These are phyloP conservation scores for Mortierella sp. DNA, from an alignment of 371 early-diverging fungal species.

Conservation along the genomic window DNA sequence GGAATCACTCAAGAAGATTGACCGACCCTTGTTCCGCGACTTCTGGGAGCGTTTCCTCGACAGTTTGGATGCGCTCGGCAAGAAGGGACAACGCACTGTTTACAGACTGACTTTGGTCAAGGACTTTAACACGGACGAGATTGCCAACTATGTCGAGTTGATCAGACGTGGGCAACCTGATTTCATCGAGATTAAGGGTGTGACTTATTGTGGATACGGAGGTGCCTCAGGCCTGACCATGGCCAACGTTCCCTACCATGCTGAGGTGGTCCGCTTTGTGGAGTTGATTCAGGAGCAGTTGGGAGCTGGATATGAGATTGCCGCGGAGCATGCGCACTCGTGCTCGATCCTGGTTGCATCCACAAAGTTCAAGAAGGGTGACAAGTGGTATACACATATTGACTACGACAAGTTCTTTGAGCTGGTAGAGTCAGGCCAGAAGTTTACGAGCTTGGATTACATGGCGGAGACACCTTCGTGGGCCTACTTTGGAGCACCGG, in stretches of 20 bases:
- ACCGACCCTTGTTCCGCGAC: constrained; percentile 83
- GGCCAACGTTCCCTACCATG: constrained; percentile 82
- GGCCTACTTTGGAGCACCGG: constrained; percentile 81
- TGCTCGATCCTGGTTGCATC: constrained; percentile 81
- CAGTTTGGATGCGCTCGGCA: constrained; percentile 72
- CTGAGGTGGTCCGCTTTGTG: constrained; percentile 82
- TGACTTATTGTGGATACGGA: constrained; percentile 78
- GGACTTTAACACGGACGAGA: constrained; percentile 79
- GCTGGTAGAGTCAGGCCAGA: constrained; percentile 69
- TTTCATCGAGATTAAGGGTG: constrained; percentile 85
- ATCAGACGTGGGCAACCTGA: constrained; percentile 80
- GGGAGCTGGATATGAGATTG: constrained; percentile 76
- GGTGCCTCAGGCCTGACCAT: constrained; percentile 78
- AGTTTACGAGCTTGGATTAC: constrained; percentile 78
- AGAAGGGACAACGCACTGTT: constrained; percentile 80
- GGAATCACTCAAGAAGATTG: constrained; percentile 82
- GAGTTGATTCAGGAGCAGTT: constrained; percentile 65
- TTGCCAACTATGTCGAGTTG: constrained; percentile 79
- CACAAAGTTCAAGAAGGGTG: constrained; percentile 74
- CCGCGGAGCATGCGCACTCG: constrained; percentile 83
- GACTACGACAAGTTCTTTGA: constrained; percentile 83
- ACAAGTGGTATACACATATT: constrained; percentile 85
- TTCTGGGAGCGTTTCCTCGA: constrained; percentile 86
- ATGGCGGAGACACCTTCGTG: constrained; percentile 81
- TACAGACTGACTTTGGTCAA: constrained; percentile 86